Evolutionary conservation across 352 stramenopile genomes (phyloP), one percentile per base, ranked within the genome.

Genomic region (Globisporangium lucens): DNA sequence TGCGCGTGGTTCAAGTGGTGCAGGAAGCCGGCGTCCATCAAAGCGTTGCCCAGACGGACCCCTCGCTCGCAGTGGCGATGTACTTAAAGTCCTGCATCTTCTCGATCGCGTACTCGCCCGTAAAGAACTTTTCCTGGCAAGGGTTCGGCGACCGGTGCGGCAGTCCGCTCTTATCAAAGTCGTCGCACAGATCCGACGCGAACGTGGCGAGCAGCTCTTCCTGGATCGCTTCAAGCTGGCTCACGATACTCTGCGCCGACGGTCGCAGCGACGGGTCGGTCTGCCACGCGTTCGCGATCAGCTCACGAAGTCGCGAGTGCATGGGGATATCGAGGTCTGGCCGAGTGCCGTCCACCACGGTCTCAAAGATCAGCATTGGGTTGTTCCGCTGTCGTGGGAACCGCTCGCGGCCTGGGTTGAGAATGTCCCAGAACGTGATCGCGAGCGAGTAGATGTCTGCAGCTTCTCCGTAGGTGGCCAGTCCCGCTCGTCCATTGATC

Each of bases 391-490:
- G 43, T 2, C 61, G 43, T 0, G 76, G 60, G 53, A 89, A 93
- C 63, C 88, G 91, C 33, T 72, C 70, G 24, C 56, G 60, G 17
- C 77, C 74, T 0, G 82, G 82, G 47, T 87, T 74, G 61, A 88
- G 52, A 35, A 94, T 86, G 38, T 93, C 83, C 85, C 87, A 94
- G 20, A 89, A 58, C 30, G 80, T 87, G 52, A 89, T 76, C 27
- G 59, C 80, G 35, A 94, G 65, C 6, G 78, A 85, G 66, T 91
- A 94, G 4, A 94, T 72, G 36, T 94, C 87, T 0, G 87, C 84
- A 24, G 79, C 76, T 68, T 91, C 78, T 1, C 73, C 81, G 61
- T 94, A 94, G 0, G 63, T 70, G 0, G 77, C 79, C 29, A 84
- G 24, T 6, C 82, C 82, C 27, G 72, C 75, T 29, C 77, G 68